A percentile compares a stretch with the other conserved stretches of the same genome.
These are phyloP conservation scores for Macaranga tanarius DNA, from an alignment of 441 rosid genomes.

Conservation along the genomic window DNA sequence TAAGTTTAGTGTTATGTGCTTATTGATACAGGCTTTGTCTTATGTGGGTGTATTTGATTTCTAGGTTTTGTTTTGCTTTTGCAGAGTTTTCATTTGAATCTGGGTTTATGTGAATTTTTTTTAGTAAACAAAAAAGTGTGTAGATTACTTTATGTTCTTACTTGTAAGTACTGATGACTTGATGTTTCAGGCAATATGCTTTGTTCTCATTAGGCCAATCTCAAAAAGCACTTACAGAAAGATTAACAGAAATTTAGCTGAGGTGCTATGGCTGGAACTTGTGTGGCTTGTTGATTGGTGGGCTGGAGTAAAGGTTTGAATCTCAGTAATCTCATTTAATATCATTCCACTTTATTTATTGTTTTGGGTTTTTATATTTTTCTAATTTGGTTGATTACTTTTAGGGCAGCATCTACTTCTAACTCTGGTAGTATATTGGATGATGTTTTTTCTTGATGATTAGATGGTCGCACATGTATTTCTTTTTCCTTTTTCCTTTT, in stretches of 20 bases:
- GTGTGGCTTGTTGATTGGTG: conserved; percentile 87
- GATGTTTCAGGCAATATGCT: conserved; percentile 48
- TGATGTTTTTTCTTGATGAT: neutral
- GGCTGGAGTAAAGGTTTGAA: conserved; percentile 60
- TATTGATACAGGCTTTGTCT: no score
- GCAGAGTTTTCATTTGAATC: neutral
- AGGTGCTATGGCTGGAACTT: conserved; percentile 68
- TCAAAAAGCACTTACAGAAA: conserved; percentile 58
- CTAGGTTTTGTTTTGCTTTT: conserved; percentile 15
- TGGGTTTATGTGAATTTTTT: neutral
- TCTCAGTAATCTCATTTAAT: neutral
- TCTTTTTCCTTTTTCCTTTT: no score
- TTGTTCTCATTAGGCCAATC: conserved; percentile 55
- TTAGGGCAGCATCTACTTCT: no score
- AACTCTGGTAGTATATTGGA: no score
- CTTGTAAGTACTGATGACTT: neutral
- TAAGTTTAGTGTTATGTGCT: no score
- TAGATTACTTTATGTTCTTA: no score
- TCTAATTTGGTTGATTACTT: neutral
- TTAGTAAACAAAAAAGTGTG: no score
- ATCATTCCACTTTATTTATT: neutral
- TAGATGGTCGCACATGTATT: neutral
- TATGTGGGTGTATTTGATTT: conserved; percentile 22
- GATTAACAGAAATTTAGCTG: conserved; percentile 53
- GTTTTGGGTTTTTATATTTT: neutral